Conservation (phyloP, 1,284 basidiomycete species). For the Inonotus obliquus region DNA sequence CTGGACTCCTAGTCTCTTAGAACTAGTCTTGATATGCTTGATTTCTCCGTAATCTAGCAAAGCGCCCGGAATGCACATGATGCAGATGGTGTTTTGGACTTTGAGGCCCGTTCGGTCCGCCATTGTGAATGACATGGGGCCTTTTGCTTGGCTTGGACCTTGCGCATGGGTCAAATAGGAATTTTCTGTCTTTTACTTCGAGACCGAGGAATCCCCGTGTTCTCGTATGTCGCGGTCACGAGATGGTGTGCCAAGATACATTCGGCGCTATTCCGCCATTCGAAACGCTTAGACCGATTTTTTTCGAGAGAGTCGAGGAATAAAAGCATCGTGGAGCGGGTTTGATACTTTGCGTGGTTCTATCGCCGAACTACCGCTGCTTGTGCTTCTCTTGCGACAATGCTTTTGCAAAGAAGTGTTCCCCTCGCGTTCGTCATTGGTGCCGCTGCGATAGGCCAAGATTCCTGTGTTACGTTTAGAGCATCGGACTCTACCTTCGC, state of each 20-base stretch:
- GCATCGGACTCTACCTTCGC: slow-evolving; percentile 32
- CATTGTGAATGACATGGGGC: not conserved
- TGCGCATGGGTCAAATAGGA: not conserved
- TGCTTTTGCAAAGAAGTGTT: not conserved
- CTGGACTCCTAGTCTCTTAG: too few species aligned
- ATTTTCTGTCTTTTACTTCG: not conserved
- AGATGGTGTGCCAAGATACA: not conserved
- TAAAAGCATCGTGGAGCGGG: not conserved
- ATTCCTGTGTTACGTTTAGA: slow-evolving; percentile 30
- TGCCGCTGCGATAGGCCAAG: slow-evolving; percentile 31
- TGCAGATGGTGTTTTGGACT: not conserved
- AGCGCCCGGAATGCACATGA: too few species aligned
- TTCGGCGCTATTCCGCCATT: too few species aligned
- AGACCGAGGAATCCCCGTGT: not conserved
- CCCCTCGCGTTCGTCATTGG: not conserved
- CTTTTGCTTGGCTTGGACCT: too few species aligned
- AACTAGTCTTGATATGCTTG: too few species aligned
- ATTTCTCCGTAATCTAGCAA: too few species aligned
- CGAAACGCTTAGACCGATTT: not conserved
- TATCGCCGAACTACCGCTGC: not conserved
- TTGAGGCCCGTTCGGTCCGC: not conserved
- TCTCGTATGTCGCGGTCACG: not conserved
- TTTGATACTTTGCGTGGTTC: not conserved
- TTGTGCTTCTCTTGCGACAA: not conserved
- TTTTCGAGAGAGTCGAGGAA: not conserved